phyloP scores from a whole-genome alignment of 345 rosid genomes.

The Euphorbia pulcherrima region DNA sequence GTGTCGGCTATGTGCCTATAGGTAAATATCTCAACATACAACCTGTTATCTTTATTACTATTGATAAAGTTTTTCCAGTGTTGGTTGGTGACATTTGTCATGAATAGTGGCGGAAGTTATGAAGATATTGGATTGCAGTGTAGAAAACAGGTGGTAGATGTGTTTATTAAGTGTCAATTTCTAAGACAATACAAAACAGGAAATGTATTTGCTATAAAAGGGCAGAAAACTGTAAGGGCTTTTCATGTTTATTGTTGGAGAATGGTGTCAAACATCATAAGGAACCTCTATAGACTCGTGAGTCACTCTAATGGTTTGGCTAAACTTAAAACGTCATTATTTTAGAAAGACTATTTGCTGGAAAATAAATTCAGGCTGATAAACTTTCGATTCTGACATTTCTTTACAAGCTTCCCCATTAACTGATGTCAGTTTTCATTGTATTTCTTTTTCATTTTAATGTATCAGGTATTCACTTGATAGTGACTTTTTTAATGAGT shows the following conservation, averaged over 20 bases:
- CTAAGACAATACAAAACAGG: background rate
- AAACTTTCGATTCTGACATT: background rate
- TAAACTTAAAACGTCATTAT: background rate
- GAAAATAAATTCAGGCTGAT: background rate
- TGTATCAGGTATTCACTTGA: background rate
- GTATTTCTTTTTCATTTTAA: background rate
- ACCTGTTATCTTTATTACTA: background rate
- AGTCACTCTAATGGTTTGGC: background rate
- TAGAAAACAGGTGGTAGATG: background rate
- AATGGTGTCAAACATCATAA: background rate
- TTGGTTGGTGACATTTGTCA: background rate
- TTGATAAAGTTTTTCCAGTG: background rate
- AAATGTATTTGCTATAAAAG: background rate
- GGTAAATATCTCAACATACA: background rate
- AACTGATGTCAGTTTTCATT: background rate
- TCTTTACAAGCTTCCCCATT: background rate
- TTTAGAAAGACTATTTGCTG: background rate
- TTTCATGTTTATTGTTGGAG: too few species aligned
- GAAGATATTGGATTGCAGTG: background rate
- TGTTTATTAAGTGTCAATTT: background rate
- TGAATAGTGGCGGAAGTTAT: background rate
- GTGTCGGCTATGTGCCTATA: background rate
- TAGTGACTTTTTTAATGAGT: background rate
- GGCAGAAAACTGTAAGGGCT: background rate
- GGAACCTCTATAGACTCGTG: background rate